phyloP scores from a whole-genome alignment of 768 basidiomycete genomes.

The Tylopilus rubrobrunneus region DNA sequence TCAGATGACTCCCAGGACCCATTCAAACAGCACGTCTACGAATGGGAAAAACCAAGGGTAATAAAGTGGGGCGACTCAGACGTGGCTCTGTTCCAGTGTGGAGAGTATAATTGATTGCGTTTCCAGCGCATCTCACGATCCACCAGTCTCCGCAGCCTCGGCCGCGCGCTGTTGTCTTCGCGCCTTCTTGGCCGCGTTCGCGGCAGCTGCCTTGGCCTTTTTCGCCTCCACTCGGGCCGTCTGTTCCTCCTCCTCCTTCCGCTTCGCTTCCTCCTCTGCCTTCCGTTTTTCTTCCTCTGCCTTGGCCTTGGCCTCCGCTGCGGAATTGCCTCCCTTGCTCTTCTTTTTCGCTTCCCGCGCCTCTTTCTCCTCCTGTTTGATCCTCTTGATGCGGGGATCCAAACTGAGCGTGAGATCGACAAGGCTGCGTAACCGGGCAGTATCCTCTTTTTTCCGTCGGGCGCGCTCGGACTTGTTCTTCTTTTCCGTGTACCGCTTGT shows the following conservation, averaged over 20 bases:
- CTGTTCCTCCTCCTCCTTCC: conserved; percentile 84
- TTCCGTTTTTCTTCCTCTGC: conserved; percentile 58
- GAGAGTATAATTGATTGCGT: not conserved
- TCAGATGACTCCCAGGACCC: conserved; percentile 2
- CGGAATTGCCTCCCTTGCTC: conserved; percentile 38
- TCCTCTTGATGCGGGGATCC: conserved; percentile 95
- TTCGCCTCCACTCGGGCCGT: conserved; percentile 69
- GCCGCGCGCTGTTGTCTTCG: conserved; percentile 57
- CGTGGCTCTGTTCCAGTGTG: not conserved
- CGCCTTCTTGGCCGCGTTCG: conserved; percentile 90
- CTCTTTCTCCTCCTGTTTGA: conserved; percentile 95
- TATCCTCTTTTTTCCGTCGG: conserved; percentile 96
- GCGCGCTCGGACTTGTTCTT: conserved; percentile 99
- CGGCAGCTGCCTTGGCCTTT: conserved; percentile 80
- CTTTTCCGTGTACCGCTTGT: conserved; percentile 98
- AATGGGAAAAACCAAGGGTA: conserved; percentile 6
- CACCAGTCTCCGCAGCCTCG: conserved; percentile 21
- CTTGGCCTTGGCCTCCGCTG: conserved; percentile 47
- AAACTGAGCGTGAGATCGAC: conserved; percentile 81
- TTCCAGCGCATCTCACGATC: conserved; percentile 4
- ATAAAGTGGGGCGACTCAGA: not conserved
- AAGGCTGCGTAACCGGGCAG: conserved; percentile 76
- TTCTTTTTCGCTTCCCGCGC: conserved; percentile 90
- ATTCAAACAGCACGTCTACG: conserved; percentile 9
- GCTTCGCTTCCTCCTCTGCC: conserved; percentile 67